These are phyloP conservation scores for Populus hybrid DNA, from an alignment of 441 rosid genomes.

Conservation along the genomic window DNA sequence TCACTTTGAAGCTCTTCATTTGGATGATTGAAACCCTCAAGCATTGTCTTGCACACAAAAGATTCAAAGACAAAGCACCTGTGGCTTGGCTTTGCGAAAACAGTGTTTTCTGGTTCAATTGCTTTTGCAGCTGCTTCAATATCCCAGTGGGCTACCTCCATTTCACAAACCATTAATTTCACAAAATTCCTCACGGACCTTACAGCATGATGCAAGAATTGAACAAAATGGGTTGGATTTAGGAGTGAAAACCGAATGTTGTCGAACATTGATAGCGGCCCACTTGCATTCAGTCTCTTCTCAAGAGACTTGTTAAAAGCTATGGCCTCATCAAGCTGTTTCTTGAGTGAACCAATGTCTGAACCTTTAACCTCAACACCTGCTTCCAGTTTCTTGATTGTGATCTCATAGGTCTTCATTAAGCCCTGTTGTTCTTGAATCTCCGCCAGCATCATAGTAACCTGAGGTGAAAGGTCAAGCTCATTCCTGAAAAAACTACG, in stretches of 20 bases:
- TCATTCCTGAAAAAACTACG: conserved; percentile 66
- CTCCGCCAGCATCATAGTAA: conserved; percentile 59
- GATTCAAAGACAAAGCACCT: conserved; percentile 75
- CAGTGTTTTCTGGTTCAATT: conserved; percentile 40
- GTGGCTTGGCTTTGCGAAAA: conserved; percentile 50
- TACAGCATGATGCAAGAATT: conserved; percentile 45
- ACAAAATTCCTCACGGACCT: conserved; percentile 68
- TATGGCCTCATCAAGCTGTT: conserved; percentile 49
- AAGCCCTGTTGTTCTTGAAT: conserved; percentile 77
- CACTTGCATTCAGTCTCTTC: conserved; percentile 62
- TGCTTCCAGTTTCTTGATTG: conserved; percentile 61
- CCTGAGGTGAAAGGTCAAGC: conserved; percentile 59
- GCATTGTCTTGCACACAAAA: conserved; percentile 65
- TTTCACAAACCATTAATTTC: conserved; percentile 59
- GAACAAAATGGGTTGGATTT: conserved; percentile 45
- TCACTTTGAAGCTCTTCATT: conserved; percentile 19
- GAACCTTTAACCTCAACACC: conserved; percentile 62
- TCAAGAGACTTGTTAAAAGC: conserved; percentile 47
- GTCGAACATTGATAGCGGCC: conserved; percentile 53
- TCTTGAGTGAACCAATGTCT: conserved; percentile 46
- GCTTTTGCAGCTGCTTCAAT: conserved; percentile 57
- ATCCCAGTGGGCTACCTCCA: conserved; percentile 74
- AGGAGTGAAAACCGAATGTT: conserved; percentile 47
- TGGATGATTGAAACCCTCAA: conserved; percentile 63
- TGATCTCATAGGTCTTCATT: conserved; percentile 63